phyloP scores from a whole-genome alignment of 2,329 filamentous ascomycete genomes.

The Alternaria metachromatica region DNA sequence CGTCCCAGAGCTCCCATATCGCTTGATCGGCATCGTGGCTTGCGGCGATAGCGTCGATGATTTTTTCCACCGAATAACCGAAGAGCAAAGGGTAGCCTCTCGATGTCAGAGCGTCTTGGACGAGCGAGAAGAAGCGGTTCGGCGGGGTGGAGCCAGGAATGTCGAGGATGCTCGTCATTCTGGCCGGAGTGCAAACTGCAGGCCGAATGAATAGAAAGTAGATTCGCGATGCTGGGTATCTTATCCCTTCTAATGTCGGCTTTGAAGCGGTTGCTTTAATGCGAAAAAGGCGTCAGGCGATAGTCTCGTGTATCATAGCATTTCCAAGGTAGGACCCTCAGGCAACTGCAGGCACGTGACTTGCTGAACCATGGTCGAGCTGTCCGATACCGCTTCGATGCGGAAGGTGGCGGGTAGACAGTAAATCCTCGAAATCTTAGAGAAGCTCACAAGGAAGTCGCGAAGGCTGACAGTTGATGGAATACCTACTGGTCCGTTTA shows the following conservation, averaged over 20 bases:
- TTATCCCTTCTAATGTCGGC: too few species aligned
- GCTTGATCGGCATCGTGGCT: background rate
- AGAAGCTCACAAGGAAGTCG: too few species aligned
- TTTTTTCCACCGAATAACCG: background rate
- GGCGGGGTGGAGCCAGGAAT: background rate
- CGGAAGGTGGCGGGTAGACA: too few species aligned
- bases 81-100: background rate
- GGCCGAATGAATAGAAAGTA: background rate
- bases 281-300: background rate
- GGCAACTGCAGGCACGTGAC: too few species aligned
- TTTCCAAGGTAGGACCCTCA: too few species aligned
- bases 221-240: background rate
- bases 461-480: too few species aligned
- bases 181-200: background rate
- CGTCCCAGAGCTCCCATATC: constrained; percentile 1
- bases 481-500: too few species aligned
- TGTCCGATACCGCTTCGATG: too few species aligned
- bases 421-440: accelerated
- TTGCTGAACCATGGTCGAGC: too few species aligned
- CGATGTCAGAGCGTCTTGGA: background rate
- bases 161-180: background rate
- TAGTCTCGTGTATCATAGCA: too few species aligned
- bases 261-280: background rate
- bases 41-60: background rate
- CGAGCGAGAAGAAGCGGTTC: background rate